Evolutionary conservation across 768 basidiomycete genomes (phyloP), one percentile per base, ranked within the genome.

Genomic region (Asterophora lycoperdoides): DNA sequence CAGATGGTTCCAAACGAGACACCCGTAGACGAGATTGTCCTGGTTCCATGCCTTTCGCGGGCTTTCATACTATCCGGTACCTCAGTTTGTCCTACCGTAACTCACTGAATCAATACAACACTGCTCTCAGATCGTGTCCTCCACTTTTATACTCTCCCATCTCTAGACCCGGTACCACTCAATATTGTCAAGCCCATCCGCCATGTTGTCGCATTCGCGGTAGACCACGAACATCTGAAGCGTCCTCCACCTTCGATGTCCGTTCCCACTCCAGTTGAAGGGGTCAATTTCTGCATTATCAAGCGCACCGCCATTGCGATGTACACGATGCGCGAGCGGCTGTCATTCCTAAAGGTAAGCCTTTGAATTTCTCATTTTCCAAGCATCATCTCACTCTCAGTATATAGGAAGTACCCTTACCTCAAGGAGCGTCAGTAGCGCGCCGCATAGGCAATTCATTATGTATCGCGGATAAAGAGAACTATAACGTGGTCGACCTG

Each of bases 401-500:
- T 37, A 23, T 23, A 23, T 41, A 91, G 88, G 88, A 90, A 62
- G 82, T 89, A 4, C 85, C 86, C 0, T 68, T 87, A 11, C 81
- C 78, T 6, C 64, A 72, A 17, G 80, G 84, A 4, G 78, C 76
- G 2, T 69, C 71, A 11, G 60, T 83, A 0, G 88, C 86, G 1
- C 74, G 79, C 34, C 78, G 90, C 11, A 74, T 74, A 1, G 85
- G 84, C 1, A 72, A 68, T 20, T 72, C 73, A 32, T 70, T 94
- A 10, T 93, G 87, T 60, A 71, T 93, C 39, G 89, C 90, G 5
- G 86, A 92, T 58, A 72, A 72, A 47, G 75, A 79, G 15, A 65
- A 69, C 47, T 97, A 96, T 71, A 83, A 83, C 58, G 72, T 94
- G 42, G 75, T 97, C 44, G 82, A 95, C 65, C 73, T 96, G 19